These are phyloP conservation scores for Gossypium gossypioides DNA, from an alignment of 441 rosid species.

Conservation along the genomic window DNA sequence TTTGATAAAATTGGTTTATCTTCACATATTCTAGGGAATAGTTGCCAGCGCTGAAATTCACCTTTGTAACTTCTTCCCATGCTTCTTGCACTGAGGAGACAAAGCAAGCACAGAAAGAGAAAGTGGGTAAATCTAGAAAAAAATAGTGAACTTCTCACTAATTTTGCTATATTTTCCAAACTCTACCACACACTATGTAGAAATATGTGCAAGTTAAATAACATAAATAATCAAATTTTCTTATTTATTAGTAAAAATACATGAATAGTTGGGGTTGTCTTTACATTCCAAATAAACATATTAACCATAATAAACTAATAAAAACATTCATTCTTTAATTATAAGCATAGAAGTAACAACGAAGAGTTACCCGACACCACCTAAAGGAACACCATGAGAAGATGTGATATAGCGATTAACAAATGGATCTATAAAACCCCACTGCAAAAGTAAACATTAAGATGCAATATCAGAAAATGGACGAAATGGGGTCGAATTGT, in stretches of 20 bases:
- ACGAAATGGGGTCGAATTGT: neutral
- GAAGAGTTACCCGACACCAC: conserved; percentile 70
- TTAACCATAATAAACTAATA: neutral
- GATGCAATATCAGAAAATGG: neutral
- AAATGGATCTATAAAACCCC: conserved; percentile 52
- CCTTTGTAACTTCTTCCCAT: conserved; percentile 87
- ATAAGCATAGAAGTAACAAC: neutral
- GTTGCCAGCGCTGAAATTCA: conserved; percentile 78
- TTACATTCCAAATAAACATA: neutral
- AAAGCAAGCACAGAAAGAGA: neutral
- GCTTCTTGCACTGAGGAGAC: conserved; percentile 57
- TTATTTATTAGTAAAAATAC: neutral
- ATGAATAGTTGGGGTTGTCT: neutral
- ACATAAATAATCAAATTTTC: neutral
- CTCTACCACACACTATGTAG: neutral
- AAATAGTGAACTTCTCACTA: neutral
- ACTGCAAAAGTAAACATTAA: conserved; percentile 29
- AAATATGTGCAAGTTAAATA: neutral
- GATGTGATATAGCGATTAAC: conserved; percentile 41
- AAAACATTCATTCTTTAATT: neutral
- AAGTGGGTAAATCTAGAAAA: neutral
- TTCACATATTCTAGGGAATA: conserved; percentile 60
- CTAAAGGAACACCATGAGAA: conserved; percentile 71
- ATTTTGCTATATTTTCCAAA: neutral
- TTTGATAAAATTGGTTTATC: conserved; percentile 67